phyloP scores from a whole-genome alignment of 179 eudicot species.

The Silene noctiflora region DNA sequence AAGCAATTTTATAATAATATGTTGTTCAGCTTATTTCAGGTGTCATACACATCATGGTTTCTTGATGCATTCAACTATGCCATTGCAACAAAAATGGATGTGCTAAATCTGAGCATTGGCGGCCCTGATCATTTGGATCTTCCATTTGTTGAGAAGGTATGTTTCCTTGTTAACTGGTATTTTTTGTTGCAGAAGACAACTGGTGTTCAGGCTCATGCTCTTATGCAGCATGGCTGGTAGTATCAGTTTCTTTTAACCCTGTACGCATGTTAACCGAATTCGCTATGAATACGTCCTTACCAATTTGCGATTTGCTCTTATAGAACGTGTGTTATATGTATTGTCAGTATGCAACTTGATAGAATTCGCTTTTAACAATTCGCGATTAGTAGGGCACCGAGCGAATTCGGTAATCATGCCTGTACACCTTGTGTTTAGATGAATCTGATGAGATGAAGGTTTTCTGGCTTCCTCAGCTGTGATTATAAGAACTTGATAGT shows the following conservation, averaged over 20 bases:
- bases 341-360: no score
- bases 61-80: constrained; percentile 99
- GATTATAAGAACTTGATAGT: constrained; percentile 2
- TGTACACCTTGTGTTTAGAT: neutral
- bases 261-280: neutral
- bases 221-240: constrained; percentile 1
- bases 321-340: no score
- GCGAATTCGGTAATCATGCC: no score
- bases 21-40: constrained; percentile 97
- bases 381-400: no score
- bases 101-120: constrained; percentile 92
- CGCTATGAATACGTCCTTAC: no score
- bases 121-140: constrained; percentile 98
- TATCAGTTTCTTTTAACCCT: neutral
- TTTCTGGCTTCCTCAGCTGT: neutral
- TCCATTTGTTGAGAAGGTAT: constrained; percentile 96
- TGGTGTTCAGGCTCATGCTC: constrained; percentile 17
- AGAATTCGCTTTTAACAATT: no score
- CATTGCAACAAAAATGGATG: constrained; percentile 93
- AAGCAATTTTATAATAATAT: constrained; percentile 70
- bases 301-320: no score
- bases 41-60: constrained; percentile 98
- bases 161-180: constrained; percentile 14
- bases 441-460: neutral
- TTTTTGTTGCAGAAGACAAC: constrained; percentile 4